phyloP scores from a whole-genome alignment of 1,284 basidiomycete genomes.

The Cryptococcus neoformans region DNA sequence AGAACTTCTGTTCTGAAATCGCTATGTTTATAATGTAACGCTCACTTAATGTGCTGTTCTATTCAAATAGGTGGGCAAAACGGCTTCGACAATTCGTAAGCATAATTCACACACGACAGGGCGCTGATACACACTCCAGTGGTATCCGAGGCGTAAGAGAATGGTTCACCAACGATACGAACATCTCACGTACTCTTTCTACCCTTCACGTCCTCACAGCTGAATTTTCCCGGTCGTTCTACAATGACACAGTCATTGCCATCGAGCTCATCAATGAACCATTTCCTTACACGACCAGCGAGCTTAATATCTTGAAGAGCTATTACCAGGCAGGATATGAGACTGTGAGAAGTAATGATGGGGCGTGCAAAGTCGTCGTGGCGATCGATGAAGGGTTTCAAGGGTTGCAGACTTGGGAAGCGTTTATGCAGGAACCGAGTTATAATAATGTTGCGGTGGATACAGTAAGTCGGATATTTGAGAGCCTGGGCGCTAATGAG shows the following conservation, averaged over 20 bases:
- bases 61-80: constrained; percentile 42
- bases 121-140: constrained; percentile 3
- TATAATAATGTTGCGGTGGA: constrained; percentile 38
- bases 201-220: constrained; percentile 51
- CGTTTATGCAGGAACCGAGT: constrained; percentile 57
- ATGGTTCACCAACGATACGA: constrained; percentile 39
- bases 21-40: too few relatives aligned
- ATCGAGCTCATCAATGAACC: constrained; percentile 58
- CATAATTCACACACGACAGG: background rate
- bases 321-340: constrained; percentile 36
- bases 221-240: constrained; percentile 40
- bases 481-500: background rate
- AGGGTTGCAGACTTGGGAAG: constrained; percentile 68
- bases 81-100: constrained; percentile 52
- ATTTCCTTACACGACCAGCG: constrained; percentile 24
- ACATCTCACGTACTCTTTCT: constrained; percentile 36
- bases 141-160: constrained; percentile 26
- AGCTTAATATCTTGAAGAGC: constrained; percentile 24
- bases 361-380: constrained; percentile 59
- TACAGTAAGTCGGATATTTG: constrained; percentile 26
- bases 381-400: constrained; percentile 79
- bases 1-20: too few relatives aligned
- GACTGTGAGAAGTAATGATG: constrained; percentile 25
- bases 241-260: constrained; percentile 31
- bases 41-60: too few relatives aligned